Conservation (phyloP, 352 stramenopile genomes). For the Discostella stelligera region DNA sequence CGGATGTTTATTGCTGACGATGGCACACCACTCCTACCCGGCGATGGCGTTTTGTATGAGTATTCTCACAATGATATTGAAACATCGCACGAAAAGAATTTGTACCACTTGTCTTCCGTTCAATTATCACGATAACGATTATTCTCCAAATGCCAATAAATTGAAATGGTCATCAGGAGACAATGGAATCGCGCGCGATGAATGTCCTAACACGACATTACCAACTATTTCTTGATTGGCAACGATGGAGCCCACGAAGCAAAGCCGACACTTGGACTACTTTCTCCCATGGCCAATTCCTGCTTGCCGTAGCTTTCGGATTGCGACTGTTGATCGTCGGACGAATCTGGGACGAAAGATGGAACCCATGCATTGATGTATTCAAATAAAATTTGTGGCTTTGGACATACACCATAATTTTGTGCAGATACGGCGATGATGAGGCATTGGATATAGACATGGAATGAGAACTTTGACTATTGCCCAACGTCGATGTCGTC, state of each 20-base stretch:
- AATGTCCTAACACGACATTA: constrained; percentile 1
- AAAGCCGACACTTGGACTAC: constrained; percentile 57
- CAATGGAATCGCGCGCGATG: constrained; percentile 27
- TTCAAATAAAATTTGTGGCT: constrained; percentile 73
- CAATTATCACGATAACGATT: no score
- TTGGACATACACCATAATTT: constrained; percentile 67
- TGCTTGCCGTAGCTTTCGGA: constrained; percentile 12
- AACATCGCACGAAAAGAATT: constrained; percentile 63
- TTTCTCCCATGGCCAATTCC: neutral
- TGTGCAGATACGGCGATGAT: constrained; percentile 63
- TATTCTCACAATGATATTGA: constrained; percentile 62
- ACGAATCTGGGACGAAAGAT: constrained; percentile 60
- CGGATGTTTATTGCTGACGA: constrained; percentile 62
- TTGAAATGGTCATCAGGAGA: constrained; percentile 66
- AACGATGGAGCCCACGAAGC: constrained; percentile 69
- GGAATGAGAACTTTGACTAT: neutral
- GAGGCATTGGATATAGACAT: neutral
- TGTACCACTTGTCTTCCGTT: constrained; percentile 70
- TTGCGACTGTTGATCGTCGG: constrained; percentile 3
- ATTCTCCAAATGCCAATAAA: constrained; percentile 73
- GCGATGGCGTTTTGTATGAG: constrained; percentile 52
- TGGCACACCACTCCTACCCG: constrained; percentile 45
- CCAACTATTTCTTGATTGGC: constrained; percentile 49
- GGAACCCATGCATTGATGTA: constrained; percentile 79
- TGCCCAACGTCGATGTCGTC: neutral